Conservation (phyloP, 1,284 basidiomycete genomes). For the Sporisorium graminicola region DNA sequence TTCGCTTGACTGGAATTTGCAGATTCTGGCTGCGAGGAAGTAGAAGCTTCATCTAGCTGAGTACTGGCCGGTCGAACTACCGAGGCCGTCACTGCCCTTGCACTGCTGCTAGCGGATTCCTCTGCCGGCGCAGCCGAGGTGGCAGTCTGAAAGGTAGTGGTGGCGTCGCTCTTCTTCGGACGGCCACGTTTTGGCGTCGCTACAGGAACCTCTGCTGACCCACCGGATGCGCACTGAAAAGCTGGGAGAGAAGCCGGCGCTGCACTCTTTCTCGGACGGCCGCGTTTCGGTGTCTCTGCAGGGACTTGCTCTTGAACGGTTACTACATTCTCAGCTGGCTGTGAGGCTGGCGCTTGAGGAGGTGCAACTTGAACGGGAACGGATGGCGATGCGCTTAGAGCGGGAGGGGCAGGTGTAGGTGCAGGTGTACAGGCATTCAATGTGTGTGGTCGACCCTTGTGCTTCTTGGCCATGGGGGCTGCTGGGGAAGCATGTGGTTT, state of each 20-base stretch:
- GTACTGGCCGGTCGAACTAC: not conserved
- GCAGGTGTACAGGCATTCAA: slow-evolving; percentile 1
- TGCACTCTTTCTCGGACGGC: slow-evolving; percentile 7
- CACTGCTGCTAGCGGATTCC: not conserved
- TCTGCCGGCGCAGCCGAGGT: not conserved
- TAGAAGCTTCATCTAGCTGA: not conserved
- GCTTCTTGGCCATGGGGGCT: slow-evolving; percentile 25
- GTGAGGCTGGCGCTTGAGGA: not conserved
- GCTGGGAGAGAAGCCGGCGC: not conserved
- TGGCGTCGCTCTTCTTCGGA: slow-evolving; percentile 10
- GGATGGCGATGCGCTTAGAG: not conserved
- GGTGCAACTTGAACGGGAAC: not conserved
- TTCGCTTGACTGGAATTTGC: not conserved
- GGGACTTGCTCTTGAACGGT: not conserved
- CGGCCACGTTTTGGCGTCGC: slow-evolving; percentile 19
- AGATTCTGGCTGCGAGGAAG: not conserved
- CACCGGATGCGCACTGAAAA: not conserved
- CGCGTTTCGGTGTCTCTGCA: slow-evolving; percentile 12
- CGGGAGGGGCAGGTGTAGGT: too few relatives aligned
- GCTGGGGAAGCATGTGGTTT: slow-evolving; percentile 14
- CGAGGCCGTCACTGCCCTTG: not conserved
- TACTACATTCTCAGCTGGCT: not conserved
- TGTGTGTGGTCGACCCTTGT: slow-evolving; percentile 1
- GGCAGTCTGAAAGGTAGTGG: not conserved
- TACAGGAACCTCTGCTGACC: not conserved